Evolutionary conservation across 345 rosid genomes (phyloP), one percentile per base, ranked within the genome.

Genomic region (Murraya paniculata): DNA sequence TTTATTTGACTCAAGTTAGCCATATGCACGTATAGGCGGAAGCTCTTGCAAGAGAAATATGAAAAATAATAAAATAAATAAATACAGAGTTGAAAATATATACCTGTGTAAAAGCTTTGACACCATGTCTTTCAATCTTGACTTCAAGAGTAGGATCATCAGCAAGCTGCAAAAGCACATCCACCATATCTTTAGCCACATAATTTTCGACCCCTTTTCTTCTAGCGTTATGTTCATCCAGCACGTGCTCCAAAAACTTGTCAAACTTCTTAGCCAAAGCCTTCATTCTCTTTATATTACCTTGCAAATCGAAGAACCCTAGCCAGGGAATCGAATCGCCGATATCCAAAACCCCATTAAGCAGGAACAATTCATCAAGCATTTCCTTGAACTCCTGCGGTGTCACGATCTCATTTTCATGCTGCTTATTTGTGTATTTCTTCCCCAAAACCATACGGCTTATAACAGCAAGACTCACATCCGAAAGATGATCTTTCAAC

Each of bases 281-380:
- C 82, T 92, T 92, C 97, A 90, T 92, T 75, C 89, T 88, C 89
- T 81, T 90, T 0, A 85, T 81, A 35, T 92, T 48, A n/a, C 97
- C 93, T 48, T 90, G 92, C 78, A 92, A 64, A 84, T 92, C 97
- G 84, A 92, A 33, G 77, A 82, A 85, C 65, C 80, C 72, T 10
- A 90, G 50, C 92, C 91, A 92, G 0, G 94, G 92, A 56, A 92
- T 92, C 6, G 91, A 90, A 67, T 89, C 97, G 0, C 97, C 94
- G n/a, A 92, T 84, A 36, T 86, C 89, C 67, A 90, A 36, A 14
- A 87, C 84, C 65, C 96, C 94, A 31, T 88, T 92, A 1, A 92
- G 88, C 77, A 87, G 64, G 62, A 92, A 90, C 80, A 89, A 73
- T 83, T 92, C 94, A 30, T 92, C 91, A 5, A 92, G 75, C 92